These are phyloP conservation scores for Eucalyptus tenuipes DNA, from an alignment of 345 rosid genomes.

Conservation along the genomic window DNA sequence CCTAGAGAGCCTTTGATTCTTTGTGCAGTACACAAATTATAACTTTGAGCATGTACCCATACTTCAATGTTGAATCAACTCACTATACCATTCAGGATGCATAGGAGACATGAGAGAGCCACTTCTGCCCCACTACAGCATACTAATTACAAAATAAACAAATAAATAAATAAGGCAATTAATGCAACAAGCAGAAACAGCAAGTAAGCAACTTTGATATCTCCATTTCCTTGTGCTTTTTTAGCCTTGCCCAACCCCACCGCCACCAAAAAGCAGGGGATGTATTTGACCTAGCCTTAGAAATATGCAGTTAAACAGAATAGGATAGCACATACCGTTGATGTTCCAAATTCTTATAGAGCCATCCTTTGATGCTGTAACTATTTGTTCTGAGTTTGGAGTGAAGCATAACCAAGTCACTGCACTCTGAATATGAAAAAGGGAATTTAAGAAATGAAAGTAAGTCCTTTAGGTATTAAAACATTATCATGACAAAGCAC, in stretches of 20 bases:
- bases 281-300: background rate
- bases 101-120: background rate
- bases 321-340: slow-evolving; percentile 42
- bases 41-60: background rate
- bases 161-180: background rate
- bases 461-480: background rate
- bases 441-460: background rate
- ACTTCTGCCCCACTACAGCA: background rate
- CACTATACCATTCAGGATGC: background rate
- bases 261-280: background rate
- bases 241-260: background rate
- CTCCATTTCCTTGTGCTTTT: background rate
- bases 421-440: slow-evolving; percentile 63
- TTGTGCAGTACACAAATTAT: background rate
- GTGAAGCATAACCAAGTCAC: slow-evolving; percentile 91
- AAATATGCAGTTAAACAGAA: background rate
- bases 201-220: background rate
- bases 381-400: slow-evolving; percentile 78
- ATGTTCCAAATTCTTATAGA: slow-evolving; percentile 89
- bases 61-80: background rate
- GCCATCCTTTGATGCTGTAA: slow-evolving; percentile 94
- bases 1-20: background rate
- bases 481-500: background rate
- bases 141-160: background rate
- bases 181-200: background rate